Percentiles rank a stretch among this genome's conserved stretches.
These are phyloP conservation scores for Protomyces lactucae-debilis DNA, from an alignment of 1,139 yeast species.

Conservation along the genomic window DNA sequence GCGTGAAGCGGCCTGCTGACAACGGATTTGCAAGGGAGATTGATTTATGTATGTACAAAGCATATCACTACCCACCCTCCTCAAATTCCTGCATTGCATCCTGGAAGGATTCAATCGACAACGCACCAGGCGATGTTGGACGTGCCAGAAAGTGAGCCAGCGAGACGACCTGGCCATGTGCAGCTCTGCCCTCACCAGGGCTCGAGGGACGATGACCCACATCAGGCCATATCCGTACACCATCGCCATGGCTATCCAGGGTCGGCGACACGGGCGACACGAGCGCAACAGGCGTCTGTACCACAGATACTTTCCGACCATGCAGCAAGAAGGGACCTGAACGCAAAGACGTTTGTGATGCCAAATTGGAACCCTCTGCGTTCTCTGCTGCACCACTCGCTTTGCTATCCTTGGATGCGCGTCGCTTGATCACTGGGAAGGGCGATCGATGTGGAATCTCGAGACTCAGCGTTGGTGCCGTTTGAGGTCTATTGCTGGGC, in stretches of 20 bases:
- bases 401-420: neutral
- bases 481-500: neutral
- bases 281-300: conserved; percentile 17
- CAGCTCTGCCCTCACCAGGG: neutral
- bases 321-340: conserved; percentile 19
- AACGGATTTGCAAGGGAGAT: neutral
- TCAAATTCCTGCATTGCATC: neutral
- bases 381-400: neutral
- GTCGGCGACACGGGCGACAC: neutral
- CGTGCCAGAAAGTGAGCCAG: neutral
- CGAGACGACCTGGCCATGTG: neutral
- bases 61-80: neutral
- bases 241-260: neutral
- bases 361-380: neutral
- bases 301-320: conserved; percentile 25
- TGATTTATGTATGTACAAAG: neutral
- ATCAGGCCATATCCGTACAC: neutral
- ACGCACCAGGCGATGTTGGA: neutral
- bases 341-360: conserved; percentile 14
- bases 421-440: neutral
- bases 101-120: neutral
- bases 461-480: neutral
- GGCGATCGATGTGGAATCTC: neutral
- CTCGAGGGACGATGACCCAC: neutral
- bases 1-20: neutral